Conservation (phyloP, 2,329 filamentous ascomycete genomes). For the Claviceps quebecensis region DNA sequence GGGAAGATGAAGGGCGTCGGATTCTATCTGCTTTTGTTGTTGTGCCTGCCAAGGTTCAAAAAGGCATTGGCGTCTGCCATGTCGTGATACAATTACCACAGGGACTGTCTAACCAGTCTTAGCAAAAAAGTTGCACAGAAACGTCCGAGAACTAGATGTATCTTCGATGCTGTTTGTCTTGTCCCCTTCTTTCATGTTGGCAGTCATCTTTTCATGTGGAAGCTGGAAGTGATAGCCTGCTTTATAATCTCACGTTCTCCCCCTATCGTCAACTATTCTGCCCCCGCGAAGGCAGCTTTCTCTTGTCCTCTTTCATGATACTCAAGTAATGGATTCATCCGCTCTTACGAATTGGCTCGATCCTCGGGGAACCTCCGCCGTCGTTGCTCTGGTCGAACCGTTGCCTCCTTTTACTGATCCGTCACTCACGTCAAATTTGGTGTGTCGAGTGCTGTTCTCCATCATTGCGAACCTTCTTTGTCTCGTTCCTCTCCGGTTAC, state of each 20-base stretch:
- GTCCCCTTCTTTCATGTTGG: neutral
- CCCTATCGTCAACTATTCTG: neutral
- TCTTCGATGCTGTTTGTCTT: neutral
- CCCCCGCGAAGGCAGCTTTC: neutral
- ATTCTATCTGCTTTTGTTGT: neutral
- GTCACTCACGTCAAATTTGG: conserved; percentile 29
- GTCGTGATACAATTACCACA: conserved; percentile 1
- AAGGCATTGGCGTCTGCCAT: neutral
- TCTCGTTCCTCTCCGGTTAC: conserved; percentile 35
- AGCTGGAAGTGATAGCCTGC: neutral
- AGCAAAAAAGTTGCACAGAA: neutral
- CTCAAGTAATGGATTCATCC: conserved; percentile 1
- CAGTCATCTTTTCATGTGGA: neutral
- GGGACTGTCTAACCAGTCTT: conserved; percentile 1
- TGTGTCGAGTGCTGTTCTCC: conserved; percentile 33
- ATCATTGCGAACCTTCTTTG: conserved; percentile 30
- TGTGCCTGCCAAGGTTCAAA: conserved; percentile 1
- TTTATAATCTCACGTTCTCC: neutral
- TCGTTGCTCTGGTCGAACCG: conserved; percentile 2
- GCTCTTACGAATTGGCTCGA: neutral
- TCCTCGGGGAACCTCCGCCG: neutral
- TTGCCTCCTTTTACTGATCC: conserved; percentile 14
- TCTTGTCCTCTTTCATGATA: neutral
- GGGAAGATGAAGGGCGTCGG: neutral
- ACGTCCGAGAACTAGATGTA: neutral